phyloP scores from a whole-genome alignment of 129 eudicot species.

The Lonicera japonica region DNA sequence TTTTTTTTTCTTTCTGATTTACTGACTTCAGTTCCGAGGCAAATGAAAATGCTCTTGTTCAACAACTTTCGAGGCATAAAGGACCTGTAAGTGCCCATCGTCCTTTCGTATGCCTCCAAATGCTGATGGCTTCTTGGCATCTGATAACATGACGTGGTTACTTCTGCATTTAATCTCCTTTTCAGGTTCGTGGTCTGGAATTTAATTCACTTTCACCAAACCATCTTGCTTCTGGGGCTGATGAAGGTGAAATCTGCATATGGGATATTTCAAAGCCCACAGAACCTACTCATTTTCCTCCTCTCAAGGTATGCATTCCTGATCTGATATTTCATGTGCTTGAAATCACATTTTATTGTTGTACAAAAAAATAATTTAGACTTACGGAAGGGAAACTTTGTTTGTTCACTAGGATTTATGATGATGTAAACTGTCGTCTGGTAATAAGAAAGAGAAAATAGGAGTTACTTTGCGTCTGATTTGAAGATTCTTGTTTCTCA shows the following conservation, averaged over 20 bases:
- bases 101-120: neutral
- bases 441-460: neutral
- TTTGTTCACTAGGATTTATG: neutral
- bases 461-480: no score
- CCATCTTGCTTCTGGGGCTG: constrained; percentile 98
- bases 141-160: constrained; percentile 4
- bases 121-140: neutral
- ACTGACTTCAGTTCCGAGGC: constrained; percentile 51
- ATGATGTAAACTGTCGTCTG: neutral
- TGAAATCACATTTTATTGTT: neutral
- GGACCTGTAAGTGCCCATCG: constrained; percentile 73
- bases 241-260: constrained; percentile 95
- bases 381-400: neutral
- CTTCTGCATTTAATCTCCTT: constrained; percentile 1
- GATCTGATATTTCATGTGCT: neutral
- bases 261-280: constrained; percentile 85
- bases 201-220: constrained; percentile 72
- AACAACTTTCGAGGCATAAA: constrained; percentile 65
- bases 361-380: neutral
- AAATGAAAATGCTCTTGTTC: constrained; percentile 58
- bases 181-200: constrained; percentile 96
- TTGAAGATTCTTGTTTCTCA: no score
- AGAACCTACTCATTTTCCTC: constrained; percentile 81
- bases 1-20: constrained; percentile 8
- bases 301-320: constrained; percentile 59